Evolutionary conservation across 176 grass and related monocot genomes (phyloP).

Genomic region (Leersia perrieri): DNA sequence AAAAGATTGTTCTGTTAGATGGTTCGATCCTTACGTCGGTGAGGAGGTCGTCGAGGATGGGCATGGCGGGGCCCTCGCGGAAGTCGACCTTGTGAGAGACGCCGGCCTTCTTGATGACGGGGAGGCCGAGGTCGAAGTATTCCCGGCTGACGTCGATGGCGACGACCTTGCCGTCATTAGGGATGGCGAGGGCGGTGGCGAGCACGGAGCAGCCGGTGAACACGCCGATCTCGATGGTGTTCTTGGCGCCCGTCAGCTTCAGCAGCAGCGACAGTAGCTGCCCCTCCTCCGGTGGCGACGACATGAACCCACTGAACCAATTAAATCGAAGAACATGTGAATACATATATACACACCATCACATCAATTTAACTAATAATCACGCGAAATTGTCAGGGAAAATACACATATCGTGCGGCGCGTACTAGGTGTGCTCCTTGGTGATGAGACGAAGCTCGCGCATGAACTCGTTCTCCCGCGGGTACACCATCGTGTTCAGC

Average conservation of each 20-base stretch:
- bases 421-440: constrained; percentile 44
- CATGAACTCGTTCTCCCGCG: constrained; percentile 62
- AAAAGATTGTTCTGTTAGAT: too few relatives aligned
- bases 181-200: constrained; percentile 67
- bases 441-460: constrained; percentile 68
- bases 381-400: neutral
- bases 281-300: constrained; percentile 53
- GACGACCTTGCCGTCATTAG: constrained; percentile 63
- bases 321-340: neutral
- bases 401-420: too few relatives aligned
- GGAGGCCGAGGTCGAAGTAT: constrained; percentile 47
- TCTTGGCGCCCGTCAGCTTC: constrained; percentile 68
- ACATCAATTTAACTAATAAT: too few relatives aligned
- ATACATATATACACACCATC: too few relatives aligned
- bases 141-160: constrained; percentile 44
- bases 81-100: constrained; percentile 72
- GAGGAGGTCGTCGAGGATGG: constrained; percentile 30
- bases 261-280: constrained; percentile 61
- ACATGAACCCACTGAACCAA: constrained; percentile 42
- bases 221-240: constrained; percentile 73
- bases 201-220: constrained; percentile 85
- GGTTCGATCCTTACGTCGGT: neutral
- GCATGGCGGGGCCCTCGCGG: constrained; percentile 35
- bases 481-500: constrained; percentile 62
- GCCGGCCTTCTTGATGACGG: constrained; percentile 43